Percentiles rank a stretch among this genome's conserved stretches.
These are phyloP conservation scores for Aspergillus viridinutans DNA, from an alignment of 2,329 filamentous ascomycete genomes.

Conservation along the genomic window DNA sequence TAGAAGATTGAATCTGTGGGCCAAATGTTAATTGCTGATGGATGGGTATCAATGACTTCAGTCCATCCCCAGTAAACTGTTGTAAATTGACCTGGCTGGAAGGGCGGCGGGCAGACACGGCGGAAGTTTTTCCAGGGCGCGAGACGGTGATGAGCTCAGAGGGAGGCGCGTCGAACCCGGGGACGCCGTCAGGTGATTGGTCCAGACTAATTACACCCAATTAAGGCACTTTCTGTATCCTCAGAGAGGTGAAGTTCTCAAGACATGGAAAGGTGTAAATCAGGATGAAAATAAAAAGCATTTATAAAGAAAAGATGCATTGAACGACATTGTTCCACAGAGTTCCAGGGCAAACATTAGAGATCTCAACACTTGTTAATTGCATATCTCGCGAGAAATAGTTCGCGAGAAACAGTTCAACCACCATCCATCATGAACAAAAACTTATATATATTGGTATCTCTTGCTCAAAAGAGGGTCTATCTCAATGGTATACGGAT, in stretches of 20 bases:
- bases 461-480: conserved; percentile 36
- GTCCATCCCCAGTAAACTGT: conserved; percentile 1
- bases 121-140: conserved; percentile 22
- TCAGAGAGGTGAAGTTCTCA: background rate
- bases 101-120: conserved; percentile 8
- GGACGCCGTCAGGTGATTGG: conserved; percentile 25
- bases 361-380: background rate
- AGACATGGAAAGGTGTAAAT: conserved; percentile 1
- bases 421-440: conserved; percentile 18
- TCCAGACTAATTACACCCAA: conserved; percentile 11
- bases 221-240: conserved; percentile 7
- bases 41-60: background rate
- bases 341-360: background rate
- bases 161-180: conserved; percentile 28
- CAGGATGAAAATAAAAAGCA: background rate
- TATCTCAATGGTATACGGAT: conserved; percentile 33
- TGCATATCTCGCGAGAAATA: background rate
- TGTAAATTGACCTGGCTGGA: background rate
- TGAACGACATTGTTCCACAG: conserved; percentile 5
- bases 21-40: background rate
- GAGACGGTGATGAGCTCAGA: conserved; percentile 28
- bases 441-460: conserved; percentile 39
- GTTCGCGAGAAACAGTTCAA: conserved; percentile 4
- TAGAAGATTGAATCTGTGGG: background rate
- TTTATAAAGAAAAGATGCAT: background rate